Evolutionary conservation across 306 rosid species (phyloP).

Genomic region (Acacia crassicarpa): DNA sequence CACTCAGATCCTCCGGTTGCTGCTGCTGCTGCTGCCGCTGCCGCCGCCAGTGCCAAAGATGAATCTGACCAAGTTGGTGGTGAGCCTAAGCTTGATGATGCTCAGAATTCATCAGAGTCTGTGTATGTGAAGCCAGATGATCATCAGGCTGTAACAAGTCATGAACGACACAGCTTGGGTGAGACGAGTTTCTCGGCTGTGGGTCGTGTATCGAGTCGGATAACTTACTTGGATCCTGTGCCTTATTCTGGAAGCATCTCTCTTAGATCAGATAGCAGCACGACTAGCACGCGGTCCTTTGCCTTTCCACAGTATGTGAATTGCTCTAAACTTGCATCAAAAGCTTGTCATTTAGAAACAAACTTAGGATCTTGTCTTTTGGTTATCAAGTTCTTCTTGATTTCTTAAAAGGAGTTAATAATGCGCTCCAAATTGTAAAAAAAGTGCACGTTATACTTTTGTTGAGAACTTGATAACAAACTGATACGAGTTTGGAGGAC

Average conservation of each 20-base stretch:
- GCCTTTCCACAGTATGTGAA: constrained; percentile 94
- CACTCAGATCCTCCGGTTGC: constrained; percentile 37
- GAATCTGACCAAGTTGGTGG: constrained; percentile 34
- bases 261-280: constrained; percentile 92
- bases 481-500: no score
- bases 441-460: background rate
- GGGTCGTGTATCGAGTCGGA: constrained; percentile 44
- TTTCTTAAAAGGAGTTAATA: background rate
- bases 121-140: constrained; percentile 25
- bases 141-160: constrained; percentile 32
- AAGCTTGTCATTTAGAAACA: background rate
- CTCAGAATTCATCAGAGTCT: constrained; percentile 20
- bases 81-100: constrained; percentile 24
- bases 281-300: constrained; percentile 91
- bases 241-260: constrained; percentile 88
- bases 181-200: constrained; percentile 63
- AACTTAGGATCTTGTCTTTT: background rate
- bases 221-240: constrained; percentile 60
- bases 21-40: background rate
- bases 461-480: background rate
- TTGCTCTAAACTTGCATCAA: constrained; percentile 15
- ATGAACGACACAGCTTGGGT: constrained; percentile 35
- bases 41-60: constrained; percentile 22
- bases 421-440: background rate
- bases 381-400: background rate